Evolutionary conservation across 2,329 filamentous ascomycete species (phyloP).

Genomic region (Cercospora janseana): DNA sequence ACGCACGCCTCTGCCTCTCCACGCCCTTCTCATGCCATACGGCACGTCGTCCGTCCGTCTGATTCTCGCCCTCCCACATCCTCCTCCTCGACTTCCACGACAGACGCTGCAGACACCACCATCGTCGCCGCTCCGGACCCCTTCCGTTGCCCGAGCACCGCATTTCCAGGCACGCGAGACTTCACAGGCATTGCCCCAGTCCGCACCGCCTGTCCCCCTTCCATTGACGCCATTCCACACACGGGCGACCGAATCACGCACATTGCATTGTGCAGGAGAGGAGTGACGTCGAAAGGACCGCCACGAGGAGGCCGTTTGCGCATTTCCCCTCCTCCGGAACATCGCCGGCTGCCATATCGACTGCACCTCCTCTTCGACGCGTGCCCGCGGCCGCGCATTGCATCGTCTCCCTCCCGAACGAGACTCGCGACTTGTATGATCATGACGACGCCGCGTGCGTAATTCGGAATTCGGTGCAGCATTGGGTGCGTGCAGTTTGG

Average conservation of each 20-base stretch:
- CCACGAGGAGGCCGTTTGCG: conserved; percentile 4
- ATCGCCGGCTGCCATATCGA: background rate
- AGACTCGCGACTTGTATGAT: background rate
- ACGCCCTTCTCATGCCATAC: no score
- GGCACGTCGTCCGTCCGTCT: no score
- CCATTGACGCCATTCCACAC: conserved; percentile 18
- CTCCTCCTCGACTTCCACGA: background rate
- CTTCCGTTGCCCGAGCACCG: background rate
- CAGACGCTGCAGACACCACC: background rate
- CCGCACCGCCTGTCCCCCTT: conserved; percentile 8
- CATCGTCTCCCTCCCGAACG: conserved; percentile 2
- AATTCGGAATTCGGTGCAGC: background rate
- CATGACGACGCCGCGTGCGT: conserved; percentile 11
- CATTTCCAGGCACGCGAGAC: conserved; percentile 1
- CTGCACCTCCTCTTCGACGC: background rate
- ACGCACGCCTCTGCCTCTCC: no score
- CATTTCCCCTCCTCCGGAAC: no score
- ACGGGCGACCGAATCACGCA: background rate
- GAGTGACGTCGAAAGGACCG: background rate
- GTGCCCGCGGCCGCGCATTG: background rate
- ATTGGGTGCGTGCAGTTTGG: background rate
- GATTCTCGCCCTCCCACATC: no score
- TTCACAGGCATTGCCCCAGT: conserved; percentile 12
- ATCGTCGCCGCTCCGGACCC: background rate
- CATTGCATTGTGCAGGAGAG: conserved; percentile 4